Conservation (phyloP, 495 filamentous ascomycete genomes). For the Parachaetomium inaequale region DNA sequence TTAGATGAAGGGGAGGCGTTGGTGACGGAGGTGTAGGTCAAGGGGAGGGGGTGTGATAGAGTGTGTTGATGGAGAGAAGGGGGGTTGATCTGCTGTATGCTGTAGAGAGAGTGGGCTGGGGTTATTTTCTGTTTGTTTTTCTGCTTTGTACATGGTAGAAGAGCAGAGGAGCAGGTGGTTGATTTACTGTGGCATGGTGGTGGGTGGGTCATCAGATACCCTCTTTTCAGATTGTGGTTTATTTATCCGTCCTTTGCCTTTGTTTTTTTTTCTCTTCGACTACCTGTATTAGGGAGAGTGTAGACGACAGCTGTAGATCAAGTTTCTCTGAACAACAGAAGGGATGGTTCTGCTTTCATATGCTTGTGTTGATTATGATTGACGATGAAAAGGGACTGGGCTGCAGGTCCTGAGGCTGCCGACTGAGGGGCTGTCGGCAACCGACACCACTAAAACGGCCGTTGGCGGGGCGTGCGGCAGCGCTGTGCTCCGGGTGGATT, state of each 20-base stretch:
- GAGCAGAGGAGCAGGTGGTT: neutral
- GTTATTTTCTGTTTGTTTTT: neutral
- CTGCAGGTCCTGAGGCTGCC: no score
- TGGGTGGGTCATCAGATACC: neutral
- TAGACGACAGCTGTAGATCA: no score
- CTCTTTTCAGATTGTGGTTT: neutral
- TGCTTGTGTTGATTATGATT: no score
- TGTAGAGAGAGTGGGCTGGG: neutral
- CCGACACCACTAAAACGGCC: no score
- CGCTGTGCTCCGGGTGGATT: no score
- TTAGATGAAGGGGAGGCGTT: constrained; percentile 93
- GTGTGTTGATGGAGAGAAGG: neutral
- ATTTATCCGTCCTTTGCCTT: neutral
- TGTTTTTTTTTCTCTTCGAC: neutral
- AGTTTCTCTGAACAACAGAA: no score
- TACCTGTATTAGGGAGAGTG: neutral
- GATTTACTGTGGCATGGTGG: neutral
- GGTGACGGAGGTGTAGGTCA: constrained; percentile 58
- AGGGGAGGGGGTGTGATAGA: neutral
- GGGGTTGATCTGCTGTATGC: neutral
- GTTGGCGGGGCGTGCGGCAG: no score
- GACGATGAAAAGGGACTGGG: no score
- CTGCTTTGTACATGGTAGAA: neutral
- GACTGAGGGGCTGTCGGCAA: no score
- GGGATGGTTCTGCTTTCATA: no score